phyloP scores from a whole-genome alignment of 179 eudicot species.

The Beta macrorhiza region DNA sequence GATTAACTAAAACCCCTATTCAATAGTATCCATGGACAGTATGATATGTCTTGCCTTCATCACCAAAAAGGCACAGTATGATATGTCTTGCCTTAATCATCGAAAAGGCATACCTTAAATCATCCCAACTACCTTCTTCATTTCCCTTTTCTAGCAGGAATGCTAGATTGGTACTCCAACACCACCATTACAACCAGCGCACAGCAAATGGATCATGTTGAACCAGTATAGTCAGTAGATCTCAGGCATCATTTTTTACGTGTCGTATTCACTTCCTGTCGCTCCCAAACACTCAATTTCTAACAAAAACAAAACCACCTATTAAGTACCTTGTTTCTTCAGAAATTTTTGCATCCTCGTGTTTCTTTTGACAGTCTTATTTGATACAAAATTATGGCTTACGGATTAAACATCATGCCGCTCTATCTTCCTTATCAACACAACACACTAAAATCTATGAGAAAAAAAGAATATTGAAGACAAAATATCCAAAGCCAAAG shows the following conservation, averaged over 20 bases:
- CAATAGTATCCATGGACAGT: background rate
- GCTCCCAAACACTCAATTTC: background rate
- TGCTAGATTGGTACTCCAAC: background rate
- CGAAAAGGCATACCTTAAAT: too few relatives aligned
- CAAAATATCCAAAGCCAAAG: background rate
- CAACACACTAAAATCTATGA: too few relatives aligned
- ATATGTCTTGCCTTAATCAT: background rate
- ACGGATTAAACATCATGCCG: too few relatives aligned
- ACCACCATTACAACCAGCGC: background rate
- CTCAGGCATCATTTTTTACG: background rate
- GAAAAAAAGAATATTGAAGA: too few relatives aligned
- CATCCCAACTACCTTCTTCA: background rate
- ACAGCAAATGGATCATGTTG: background rate
- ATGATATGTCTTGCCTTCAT: background rate
- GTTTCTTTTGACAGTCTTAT: too few relatives aligned
- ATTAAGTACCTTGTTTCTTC: background rate
- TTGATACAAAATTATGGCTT: too few relatives aligned
- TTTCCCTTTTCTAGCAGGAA: background rate
- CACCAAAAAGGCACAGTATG: background rate
- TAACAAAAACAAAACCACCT: background rate
- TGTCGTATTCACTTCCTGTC: background rate
- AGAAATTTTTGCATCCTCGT: too few relatives aligned
- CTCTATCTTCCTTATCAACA: too few relatives aligned
- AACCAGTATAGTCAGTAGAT: background rate
- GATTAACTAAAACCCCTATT: background rate